Evolutionary conservation across 495 filamentous ascomycete species (phyloP).

Genomic region (Xylaria bambusicola): DNA sequence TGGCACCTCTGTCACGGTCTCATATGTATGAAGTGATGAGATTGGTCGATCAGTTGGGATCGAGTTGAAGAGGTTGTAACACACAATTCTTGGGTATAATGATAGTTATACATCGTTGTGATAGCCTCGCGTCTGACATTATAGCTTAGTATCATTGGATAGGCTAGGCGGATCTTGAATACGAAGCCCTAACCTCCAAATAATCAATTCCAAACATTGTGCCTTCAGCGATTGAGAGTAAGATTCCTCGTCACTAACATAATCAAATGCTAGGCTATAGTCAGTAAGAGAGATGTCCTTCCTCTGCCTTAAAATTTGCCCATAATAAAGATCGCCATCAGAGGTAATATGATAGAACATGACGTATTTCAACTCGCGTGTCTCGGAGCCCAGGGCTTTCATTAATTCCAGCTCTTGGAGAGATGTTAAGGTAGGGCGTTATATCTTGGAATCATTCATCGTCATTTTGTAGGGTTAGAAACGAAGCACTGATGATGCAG

Average conservation of each 20-base stretch:
- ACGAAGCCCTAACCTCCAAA: too few species aligned
- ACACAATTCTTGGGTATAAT: too few species aligned
- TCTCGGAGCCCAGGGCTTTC: conserved; percentile 5
- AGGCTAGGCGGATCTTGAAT: too few species aligned
- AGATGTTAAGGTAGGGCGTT: background rate
- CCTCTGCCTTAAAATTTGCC: conserved; percentile 20
- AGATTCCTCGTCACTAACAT: conserved; percentile 23
- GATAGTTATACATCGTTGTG: too few species aligned
- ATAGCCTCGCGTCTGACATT: too few species aligned
- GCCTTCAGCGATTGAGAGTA: conserved; percentile 19
- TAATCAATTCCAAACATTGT: conserved; percentile 17
- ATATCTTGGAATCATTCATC: conserved; percentile 1
- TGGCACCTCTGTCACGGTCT: background rate
- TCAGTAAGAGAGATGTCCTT: conserved; percentile 18
- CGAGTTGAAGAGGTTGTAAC: too few species aligned
- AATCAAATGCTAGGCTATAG: conserved; percentile 18
- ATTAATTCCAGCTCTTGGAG: conserved; percentile 5
- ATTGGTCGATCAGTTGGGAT: too few species aligned
- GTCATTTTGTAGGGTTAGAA: background rate
- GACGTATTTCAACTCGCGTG: background rate
- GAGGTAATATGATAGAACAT: conserved; percentile 18
- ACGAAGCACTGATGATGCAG: background rate
- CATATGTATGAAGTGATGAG: background rate
- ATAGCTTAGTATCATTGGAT: too few species aligned
- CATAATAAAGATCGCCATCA: conserved; percentile 22